Evolutionary conservation across 2,329 filamentous ascomycete genomes (phyloP), one percentile per base, ranked within the genome.

Genomic region (Stemphylium vesicarium): DNA sequence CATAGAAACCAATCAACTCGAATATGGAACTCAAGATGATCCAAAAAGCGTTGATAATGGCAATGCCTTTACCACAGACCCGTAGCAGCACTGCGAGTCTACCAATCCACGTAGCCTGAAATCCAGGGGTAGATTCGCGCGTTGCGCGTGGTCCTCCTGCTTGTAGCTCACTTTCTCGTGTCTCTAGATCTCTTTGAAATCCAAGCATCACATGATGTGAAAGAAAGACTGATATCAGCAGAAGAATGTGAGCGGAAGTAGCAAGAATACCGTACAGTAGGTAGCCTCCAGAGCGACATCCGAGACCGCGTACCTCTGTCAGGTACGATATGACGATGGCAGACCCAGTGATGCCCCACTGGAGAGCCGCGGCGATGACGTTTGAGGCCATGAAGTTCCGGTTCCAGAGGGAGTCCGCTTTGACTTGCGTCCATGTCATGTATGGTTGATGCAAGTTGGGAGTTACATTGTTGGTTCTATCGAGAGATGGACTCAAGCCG

Each of bases 261-360:
- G 41, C 41, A 31, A 43, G 29, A 15, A 43, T 32, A 15, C 41
- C 41, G 41, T 48, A 48, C 9, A 48, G 8, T 15, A 48, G 36
- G 26, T 48, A 48, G 33, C 45, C 40, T 4, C 45, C 45, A 24
- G 45, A 48, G 26, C 45, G 36, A 40, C 45, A 48, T 12, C 45
- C 45, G 18, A 48, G 45, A 24, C 45, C 36, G 16, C 45, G 45
- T 26, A 48, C 45, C 26, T 48, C 45, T 1, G 36, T 48, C 45
- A 48, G 36, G 12, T 48, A 48, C 4, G 45, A 48, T 39, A 48
- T 40, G 9, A 48, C 45, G 8, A 40, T 48, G 26, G 45, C 45
- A 15, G 45, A 48, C 13, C 45, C 45, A 24, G 29, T 48, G 13
- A 40, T 9, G 12, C 41, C 41, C 41, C 41, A 43, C 26, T 43